phyloP scores from a whole-genome alignment of 352 stramenopile genomes.

The Peronospora farinosa region DNA sequence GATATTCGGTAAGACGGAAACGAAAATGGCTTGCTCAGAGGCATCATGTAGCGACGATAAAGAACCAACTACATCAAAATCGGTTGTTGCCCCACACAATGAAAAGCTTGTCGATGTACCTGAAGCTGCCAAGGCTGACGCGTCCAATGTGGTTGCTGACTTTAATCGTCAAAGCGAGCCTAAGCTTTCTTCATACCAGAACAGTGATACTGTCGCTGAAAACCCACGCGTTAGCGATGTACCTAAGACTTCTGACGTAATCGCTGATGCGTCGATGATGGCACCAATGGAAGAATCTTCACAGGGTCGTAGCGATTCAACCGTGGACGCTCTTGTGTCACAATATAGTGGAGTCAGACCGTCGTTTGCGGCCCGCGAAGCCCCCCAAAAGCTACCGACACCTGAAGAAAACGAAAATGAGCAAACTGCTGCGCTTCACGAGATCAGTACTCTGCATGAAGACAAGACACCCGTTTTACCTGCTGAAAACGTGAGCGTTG shows the following conservation, averaged over 20 bases:
- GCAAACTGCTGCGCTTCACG: too few relatives aligned
- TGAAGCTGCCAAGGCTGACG: background rate
- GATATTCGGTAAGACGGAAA: slow-evolving; percentile 13
- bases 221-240: background rate
- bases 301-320: too few relatives aligned
- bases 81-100: background rate
- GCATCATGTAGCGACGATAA: background rate
- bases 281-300: too few relatives aligned
- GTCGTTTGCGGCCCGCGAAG: too few relatives aligned
- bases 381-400: too few relatives aligned
- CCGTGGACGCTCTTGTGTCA: too few relatives aligned
- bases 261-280: background rate
- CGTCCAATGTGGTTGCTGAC: too few relatives aligned
- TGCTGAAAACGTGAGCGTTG: background rate
- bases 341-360: too few relatives aligned
- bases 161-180: background rate
- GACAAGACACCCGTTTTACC: too few relatives aligned
- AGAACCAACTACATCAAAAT: background rate
- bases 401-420: too few relatives aligned
- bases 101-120: background rate
- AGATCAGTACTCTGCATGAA: too few relatives aligned
- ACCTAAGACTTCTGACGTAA: background rate
- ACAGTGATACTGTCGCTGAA: too few relatives aligned
- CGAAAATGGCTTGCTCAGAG: background rate
- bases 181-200: background rate